Base-by-base conservation (phyloP, 352 stramenopile genomes). In the Blastocystis sp. region DNA sequence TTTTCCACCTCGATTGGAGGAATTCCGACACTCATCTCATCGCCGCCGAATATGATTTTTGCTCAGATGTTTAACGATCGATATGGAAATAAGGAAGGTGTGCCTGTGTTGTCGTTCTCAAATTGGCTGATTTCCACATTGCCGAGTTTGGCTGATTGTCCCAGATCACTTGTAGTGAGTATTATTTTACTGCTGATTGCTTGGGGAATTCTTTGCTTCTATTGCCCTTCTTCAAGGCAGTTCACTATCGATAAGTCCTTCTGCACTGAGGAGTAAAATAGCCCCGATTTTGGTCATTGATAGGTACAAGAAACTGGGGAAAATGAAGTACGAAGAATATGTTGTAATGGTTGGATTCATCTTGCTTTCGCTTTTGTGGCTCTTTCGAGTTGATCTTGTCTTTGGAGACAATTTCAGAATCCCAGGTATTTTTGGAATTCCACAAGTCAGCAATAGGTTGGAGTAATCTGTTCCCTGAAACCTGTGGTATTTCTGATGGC, bases 31-130 rank as follows among this genome's bases (percentile, higher is more conserved):
- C 59, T 88, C 41, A 88, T 88, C 59, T 70, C 47, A 11, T 88
- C 76, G n/a, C 76, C 76, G 0, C 76, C 76, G 0, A 88, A 88
- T 26, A 88, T 88, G 76, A 88, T 88, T 39, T 76, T 88, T 24
- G 24, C 43, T 5, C 26, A 88, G 43, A 37, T 70, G 9, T 88
- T 76, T 47, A 54, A 88, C 20, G 59, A 73, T 16, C 59, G 59
- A 13, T 88, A 76, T 43, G 53, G 45, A 7, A 43, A 68, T 39
- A 37, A 81, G 34, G 26, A 62, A 20, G 76, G 41, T 4, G 53
- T 70, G 20, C 76, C 76, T 4, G 43, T 62, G 41, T 20, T 88
- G 34, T 76, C 76, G 18, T 88, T 88, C 64, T 62, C 41, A 1
- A 88, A 88, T 39, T 88, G 76, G 76, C 53, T 88, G 11, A 76